Base-by-base conservation (phyloP, 2,329 filamentous ascomycete species). In the Aspergillus arachidicola region DNA sequence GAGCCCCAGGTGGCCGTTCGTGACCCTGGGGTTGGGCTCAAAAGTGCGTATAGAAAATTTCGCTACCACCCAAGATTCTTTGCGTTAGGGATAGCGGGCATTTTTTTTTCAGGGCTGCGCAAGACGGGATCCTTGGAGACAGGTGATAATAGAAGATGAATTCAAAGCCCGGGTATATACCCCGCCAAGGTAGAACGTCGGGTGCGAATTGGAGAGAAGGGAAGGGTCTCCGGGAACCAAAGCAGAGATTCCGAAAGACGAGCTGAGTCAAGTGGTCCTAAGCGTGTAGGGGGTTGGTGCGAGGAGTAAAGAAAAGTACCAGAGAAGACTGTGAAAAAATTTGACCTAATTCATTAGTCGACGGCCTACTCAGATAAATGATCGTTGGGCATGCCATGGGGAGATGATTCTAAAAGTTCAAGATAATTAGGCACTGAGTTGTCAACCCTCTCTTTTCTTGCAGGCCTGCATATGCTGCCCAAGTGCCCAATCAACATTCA, bases 401-500 rank as follows among this genome's bases (percentile, higher is more conserved):
- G 11, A 53, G 41, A 21, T 32, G 43, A 59, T 48, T 32, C 46
- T n/a, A 7, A 41, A 41, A 28, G 46, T 26, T 51, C 45, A 11
- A 23, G 32, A 45, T 34, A 50, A 48, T 64, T 58, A 64, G 62
- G 59, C 53, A 61, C 54, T 63, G 57, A 59, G 30, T 21, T 63
- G 46, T 55, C 51, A 61, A 26, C 41, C 30, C 41, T 57, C 50
- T 54, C 50, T 36, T 58, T 38, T 58, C 57, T 58, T 59, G 59
- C 61, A 36, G 34, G 34, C 34, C 14, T 34, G 32, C 32, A 41
- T 59, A 64, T 67, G 68, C 62, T 69, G 69, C 69, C 69, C 65
- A 64, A 69, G 26, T 69, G 69, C 66, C 69, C 68, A 71, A 69
- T 69, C 63, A 66, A 58, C 36, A 57, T 46, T 55, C 38, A 55